Evolutionary conservation across 2,329 filamentous ascomycete genomes (phyloP).

Genomic region (Fusarium sp.): DNA sequence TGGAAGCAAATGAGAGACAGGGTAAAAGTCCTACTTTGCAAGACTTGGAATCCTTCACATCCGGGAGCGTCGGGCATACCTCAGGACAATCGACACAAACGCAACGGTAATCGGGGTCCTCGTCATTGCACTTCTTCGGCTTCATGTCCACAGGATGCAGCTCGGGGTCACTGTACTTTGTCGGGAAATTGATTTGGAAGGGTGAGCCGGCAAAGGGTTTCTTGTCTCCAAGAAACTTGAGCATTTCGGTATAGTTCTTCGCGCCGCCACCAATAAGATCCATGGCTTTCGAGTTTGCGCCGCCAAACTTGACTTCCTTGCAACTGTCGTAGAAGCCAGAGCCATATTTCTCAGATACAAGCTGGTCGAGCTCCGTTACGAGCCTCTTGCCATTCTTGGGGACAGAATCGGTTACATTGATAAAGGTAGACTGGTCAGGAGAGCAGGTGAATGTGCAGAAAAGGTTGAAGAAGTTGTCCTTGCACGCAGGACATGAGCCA

Average conservation of each 20-base stretch:
- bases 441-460: constrained; percentile 99
- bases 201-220: constrained; percentile 86
- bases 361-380: constrained; percentile 91
- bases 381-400: constrained; percentile 68
- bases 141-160: constrained; percentile 79
- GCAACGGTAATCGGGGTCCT: constrained; percentile 86
- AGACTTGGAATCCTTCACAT: constrained; percentile 73
- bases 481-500: constrained; percentile 94
- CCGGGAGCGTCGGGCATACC: constrained; percentile 84
- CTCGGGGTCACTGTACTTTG: constrained; percentile 68
- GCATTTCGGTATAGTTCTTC: constrained; percentile 85
- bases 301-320: constrained; percentile 98
- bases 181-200: constrained; percentile 96
- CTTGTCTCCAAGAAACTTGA: constrained; percentile 94
- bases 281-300: constrained; percentile 93
- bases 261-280: constrained; percentile 95
- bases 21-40: constrained; percentile 91
- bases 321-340: constrained; percentile 94
- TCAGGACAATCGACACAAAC: constrained; percentile 92
- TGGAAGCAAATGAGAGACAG: constrained; percentile 91
- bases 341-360: constrained; percentile 86
- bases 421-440: constrained; percentile 92
- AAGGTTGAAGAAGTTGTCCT: constrained; percentile 97
- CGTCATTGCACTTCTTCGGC: constrained; percentile 89
- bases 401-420: constrained; percentile 86